These are phyloP conservation scores for Pouteria glomerata DNA, from an alignment of 148 eudicot genomes.

Conservation along the genomic window DNA sequence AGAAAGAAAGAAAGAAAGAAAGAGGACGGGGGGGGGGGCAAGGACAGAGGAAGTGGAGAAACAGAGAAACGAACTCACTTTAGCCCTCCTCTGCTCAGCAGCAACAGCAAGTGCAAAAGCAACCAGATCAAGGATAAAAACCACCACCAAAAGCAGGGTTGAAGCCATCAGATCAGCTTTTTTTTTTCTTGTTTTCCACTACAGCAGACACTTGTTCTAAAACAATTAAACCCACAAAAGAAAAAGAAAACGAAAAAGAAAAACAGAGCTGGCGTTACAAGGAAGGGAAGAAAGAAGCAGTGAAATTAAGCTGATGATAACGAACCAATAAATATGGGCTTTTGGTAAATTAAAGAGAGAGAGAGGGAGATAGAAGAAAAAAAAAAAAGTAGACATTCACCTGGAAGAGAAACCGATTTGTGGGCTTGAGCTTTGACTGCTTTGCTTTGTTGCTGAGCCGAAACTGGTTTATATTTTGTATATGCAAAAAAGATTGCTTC, in stretches of 20 bases:
- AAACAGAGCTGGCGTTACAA: background rate
- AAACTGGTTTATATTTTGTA: no score
- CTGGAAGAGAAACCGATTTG: no score
- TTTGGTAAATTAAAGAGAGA: no score
- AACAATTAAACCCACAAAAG: background rate
- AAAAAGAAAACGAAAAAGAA: no score
- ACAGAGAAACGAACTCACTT: no score
- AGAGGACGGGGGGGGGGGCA: background rate
- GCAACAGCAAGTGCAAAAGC: constrained; percentile 80
- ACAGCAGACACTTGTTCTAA: background rate
- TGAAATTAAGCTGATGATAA: no score
- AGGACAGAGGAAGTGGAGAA: constrained; percentile 8
- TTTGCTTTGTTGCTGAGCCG: no score
- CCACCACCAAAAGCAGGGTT: constrained; percentile 41
- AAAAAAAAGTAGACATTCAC: no score
- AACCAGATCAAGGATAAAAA: constrained; percentile 55
- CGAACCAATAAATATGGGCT: no score
- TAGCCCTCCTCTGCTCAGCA: constrained; percentile 63
- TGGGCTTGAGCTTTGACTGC: no score
- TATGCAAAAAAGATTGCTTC: no score
- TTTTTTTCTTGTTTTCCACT: background rate
- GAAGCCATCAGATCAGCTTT: constrained; percentile 47
- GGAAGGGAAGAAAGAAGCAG: background rate
- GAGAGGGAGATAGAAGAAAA: no score
- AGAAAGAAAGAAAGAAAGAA: background rate